Conservation (phyloP, 495 filamentous ascomycete genomes). For the Echria macrotheca region DNA sequence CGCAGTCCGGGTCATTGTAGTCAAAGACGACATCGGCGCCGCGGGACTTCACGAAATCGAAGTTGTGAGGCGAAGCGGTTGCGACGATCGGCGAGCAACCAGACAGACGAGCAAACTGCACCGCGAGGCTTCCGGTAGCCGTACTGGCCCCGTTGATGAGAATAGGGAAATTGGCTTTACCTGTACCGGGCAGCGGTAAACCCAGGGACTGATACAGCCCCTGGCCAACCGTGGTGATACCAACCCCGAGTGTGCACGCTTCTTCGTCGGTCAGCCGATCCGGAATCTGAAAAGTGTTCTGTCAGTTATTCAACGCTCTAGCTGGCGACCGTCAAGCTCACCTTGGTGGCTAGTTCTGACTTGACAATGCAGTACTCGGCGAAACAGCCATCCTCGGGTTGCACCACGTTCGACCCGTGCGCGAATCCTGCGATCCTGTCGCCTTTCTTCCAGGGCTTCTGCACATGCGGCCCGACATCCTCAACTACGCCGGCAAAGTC, state of each 20-base stretch:
- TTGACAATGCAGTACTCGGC: slow-evolving; percentile 19
- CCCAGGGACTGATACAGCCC: slow-evolving; percentile 1
- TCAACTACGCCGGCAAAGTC: slow-evolving; percentile 42
- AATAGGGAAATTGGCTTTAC: background rate
- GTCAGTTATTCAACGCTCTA: too few relatives aligned
- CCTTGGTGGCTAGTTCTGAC: slow-evolving; percentile 2
- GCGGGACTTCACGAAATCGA: background rate
- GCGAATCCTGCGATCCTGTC: slow-evolving; percentile 39
- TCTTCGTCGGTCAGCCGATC: background rate
- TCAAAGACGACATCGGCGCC: slow-evolving; percentile 7
- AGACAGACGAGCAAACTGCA: background rate
- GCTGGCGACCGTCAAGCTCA: too few relatives aligned
- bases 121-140: slow-evolving; percentile 7
- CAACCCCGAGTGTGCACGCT: slow-evolving; percentile 1
- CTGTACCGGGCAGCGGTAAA: slow-evolving; percentile 11
- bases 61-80: slow-evolving; percentile 7
- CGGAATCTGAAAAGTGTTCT: background rate
- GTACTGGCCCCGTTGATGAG: slow-evolving; percentile 7
- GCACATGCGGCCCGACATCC: slow-evolving; percentile 34
- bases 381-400: slow-evolving; percentile 35
- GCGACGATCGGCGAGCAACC: background rate
- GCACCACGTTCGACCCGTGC: slow-evolving; percentile 24
- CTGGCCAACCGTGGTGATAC: slow-evolving; percentile 6
- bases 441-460: slow-evolving; percentile 26
- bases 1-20: slow-evolving; percentile 2